Base-by-base conservation (phyloP, 805 yeast genomes). In the Wickerhamiella musiphila region DNA sequence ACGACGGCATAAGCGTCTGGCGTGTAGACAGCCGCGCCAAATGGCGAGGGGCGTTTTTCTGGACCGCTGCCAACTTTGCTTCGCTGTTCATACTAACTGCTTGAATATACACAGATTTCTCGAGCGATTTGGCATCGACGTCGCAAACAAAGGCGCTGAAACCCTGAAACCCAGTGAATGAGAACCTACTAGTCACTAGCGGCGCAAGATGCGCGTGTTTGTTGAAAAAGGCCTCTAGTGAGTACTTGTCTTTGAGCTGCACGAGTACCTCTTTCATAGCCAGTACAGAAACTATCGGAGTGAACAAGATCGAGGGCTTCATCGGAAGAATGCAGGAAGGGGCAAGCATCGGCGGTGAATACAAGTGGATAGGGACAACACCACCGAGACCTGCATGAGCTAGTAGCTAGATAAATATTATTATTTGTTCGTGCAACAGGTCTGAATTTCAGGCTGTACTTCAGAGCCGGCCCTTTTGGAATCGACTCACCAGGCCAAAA, bases 71-170 rank as follows among this genome's bases (percentile, higher is more conserved):
- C 12, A 23, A 9, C 21, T n/a, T 10, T 3, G 82, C 61, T 2
- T 54, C 49, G 9, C 72, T 58, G 51, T 82, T 93, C 9, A 75
- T 76, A 0, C 77, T 70, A 3, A 82, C 60, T 23, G 71, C 77
- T 3, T 70, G 70, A 22, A 82, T 73, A 47, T 26, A 22, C 17
- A 18, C 22, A 12, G 41, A 20, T 8, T 37, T 40, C 18, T 35
- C 31, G 22, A 32, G 19, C 27, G 31, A 45, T n/a, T 42, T 42
- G 44, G 40, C 51, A 2, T 60, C 42, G 64, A 57, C 6, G 59
- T 61, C 23, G 73, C 57, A 47, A 14, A 27, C 11, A 11, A 27
- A 21, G 17, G 23, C 35, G 8, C 25, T 23, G 18, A 32, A 32
- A 13, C 35, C 35, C 9, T 27, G 18, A 21, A 32, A 32, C 6